Conservation (phyloP, 2,329 filamentous ascomycete genomes). For the Colletotrichum sp. region DNA sequence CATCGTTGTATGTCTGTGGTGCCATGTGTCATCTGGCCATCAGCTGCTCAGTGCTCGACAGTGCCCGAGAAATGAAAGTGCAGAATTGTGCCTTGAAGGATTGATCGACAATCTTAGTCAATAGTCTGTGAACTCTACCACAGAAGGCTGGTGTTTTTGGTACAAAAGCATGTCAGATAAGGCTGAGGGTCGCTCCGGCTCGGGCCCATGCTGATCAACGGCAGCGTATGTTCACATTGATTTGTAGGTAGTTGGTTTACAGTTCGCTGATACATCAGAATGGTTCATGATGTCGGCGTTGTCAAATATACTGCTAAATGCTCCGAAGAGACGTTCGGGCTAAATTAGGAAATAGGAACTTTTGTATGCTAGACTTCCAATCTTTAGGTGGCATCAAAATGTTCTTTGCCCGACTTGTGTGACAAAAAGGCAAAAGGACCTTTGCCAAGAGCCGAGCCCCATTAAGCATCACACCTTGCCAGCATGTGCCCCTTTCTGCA, state of each 20-base stretch:
- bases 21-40: background rate
- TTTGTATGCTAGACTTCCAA: background rate
- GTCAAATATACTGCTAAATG: background rate
- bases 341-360: background rate
- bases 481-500: background rate
- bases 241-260: background rate
- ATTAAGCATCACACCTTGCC: background rate
- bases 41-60: background rate
- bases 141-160: background rate
- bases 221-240: background rate
- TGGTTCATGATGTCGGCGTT: background rate
- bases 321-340: background rate
- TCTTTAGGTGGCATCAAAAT: background rate
- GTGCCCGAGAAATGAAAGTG: background rate
- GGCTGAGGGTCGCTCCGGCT: background rate
- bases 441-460: background rate
- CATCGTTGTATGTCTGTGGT: background rate
- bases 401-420: background rate
- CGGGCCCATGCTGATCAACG: background rate
- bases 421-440: background rate
- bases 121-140: background rate
- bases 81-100: background rate
- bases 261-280: background rate
- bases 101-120: background rate
- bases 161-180: background rate